Evolutionary conservation across 805 yeast species (phyloP).

Genomic region (Kodamaea leandrae): DNA sequence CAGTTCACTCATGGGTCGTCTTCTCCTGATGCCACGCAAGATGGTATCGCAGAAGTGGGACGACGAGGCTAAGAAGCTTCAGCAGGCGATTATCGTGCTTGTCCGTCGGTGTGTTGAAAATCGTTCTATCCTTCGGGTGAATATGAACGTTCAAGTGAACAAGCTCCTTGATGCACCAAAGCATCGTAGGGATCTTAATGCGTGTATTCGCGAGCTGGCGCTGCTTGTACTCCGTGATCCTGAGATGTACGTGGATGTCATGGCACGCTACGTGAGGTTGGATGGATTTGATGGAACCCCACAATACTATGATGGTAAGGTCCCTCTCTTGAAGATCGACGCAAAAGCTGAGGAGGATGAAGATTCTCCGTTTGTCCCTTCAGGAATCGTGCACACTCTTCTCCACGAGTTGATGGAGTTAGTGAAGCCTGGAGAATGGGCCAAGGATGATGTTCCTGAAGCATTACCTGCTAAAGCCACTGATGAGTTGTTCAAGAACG

Average conservation of each 20-base stretch:
- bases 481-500: slow-evolving; percentile 11
- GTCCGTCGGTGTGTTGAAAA: slow-evolving; percentile 69
- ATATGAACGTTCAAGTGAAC: slow-evolving; percentile 7
- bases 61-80: slow-evolving; percentile 1
- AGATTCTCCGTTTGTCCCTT: slow-evolving; percentile 25
- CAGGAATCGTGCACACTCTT: slow-evolving; percentile 61
- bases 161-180: slow-evolving; percentile 9
- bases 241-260: slow-evolving; percentile 43
- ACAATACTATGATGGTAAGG: slow-evolving; percentile 7
- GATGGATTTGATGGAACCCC: slow-evolving; percentile 40
- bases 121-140: slow-evolving; percentile 1
- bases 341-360: slow-evolving; percentile 14
- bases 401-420: slow-evolving; percentile 61
- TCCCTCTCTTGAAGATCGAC: slow-evolving; percentile 13
- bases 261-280: slow-evolving; percentile 43
- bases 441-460: slow-evolving; percentile 13
- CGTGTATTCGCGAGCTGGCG: slow-evolving; percentile 49
- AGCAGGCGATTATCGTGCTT: slow-evolving; percentile 45
- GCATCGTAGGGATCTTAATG: slow-evolving; percentile 23
- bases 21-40: slow-evolving; percentile 43
- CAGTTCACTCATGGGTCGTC: slow-evolving; percentile 44
- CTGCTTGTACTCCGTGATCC: slow-evolving; percentile 51
- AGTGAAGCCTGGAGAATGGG: slow-evolving; percentile 38
- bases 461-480: slow-evolving; percentile 4
- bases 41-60: slow-evolving; percentile 19